Percentiles rank a stretch among this genome's conserved stretches.
phyloP scores from a whole-genome alignment of 768 basidiomycete species.

The Cyathus striatus region DNA sequence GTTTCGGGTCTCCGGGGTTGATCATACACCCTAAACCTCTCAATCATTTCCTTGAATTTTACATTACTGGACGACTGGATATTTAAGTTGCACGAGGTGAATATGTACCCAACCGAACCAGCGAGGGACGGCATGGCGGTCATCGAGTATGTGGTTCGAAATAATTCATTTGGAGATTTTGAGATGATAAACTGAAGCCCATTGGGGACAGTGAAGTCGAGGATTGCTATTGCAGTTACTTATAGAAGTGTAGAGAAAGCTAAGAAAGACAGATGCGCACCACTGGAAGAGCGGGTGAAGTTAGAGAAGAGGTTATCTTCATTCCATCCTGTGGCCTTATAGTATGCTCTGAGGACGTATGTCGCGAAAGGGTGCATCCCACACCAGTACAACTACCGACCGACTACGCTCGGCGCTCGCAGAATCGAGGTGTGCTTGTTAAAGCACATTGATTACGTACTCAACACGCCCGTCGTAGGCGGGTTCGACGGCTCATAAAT shows the following conservation, averaged over 20 bases:
- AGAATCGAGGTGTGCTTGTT: too few relatives aligned
- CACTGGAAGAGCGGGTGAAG: constrained; percentile 83
- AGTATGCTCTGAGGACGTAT: constrained; percentile 86
- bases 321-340: constrained; percentile 93
- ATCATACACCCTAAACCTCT: constrained; percentile 81
- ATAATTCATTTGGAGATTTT: constrained; percentile 84
- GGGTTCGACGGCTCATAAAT: too few relatives aligned
- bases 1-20: constrained; percentile 76
- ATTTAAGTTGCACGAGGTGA: constrained; percentile 80
- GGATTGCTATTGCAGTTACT: constrained; percentile 58
- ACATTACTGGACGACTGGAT: constrained; percentile 66
- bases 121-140: constrained; percentile 90
- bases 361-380: constrained; percentile 83
- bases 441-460: too few relatives aligned
- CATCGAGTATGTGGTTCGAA: constrained; percentile 89
- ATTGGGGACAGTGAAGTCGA: constrained; percentile 85
- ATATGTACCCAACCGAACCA: constrained; percentile 91
- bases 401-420: too few relatives aligned
- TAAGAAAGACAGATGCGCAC: constrained; percentile 31
- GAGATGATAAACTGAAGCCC: constrained; percentile 78
- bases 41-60: constrained; percentile 83
- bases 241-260: background rate
- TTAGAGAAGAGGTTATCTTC: constrained; percentile 93
- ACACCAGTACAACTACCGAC: too few relatives aligned
- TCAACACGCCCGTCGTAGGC: too few relatives aligned